Conservation (phyloP, 1,284 basidiomycete genomes). For the Sporisorium sorghi region DNA sequence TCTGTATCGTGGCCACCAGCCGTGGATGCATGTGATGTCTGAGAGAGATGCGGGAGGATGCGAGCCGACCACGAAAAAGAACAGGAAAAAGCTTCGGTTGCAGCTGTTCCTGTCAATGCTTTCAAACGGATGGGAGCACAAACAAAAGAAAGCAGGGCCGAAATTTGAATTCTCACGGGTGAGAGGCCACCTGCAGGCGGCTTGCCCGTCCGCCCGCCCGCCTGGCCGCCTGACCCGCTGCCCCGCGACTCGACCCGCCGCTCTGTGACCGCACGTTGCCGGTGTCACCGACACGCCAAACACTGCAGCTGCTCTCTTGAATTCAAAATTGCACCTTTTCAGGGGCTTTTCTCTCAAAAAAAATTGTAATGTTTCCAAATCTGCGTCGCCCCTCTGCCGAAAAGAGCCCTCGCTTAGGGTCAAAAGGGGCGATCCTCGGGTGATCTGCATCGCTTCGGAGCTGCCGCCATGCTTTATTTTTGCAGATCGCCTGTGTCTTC, state of each 20-base stretch:
- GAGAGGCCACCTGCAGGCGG: too few species aligned
- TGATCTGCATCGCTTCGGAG: not conserved
- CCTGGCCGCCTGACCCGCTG: not conserved
- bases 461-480: too few species aligned
- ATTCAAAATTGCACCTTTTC: not conserved
- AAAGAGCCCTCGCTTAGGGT: not conserved
- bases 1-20: not conserved
- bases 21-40: not conserved
- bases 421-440: not conserved
- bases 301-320: not conserved
- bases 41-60: not conserved
- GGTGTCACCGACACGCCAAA: slow-evolving; percentile 19
- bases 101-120: too few species aligned
- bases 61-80: not conserved
- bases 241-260: too few species aligned
- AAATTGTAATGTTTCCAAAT: not conserved
- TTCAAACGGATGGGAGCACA: not conserved
- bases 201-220: not conserved
- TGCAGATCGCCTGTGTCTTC: too few species aligned
- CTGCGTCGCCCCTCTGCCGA: not conserved
- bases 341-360: not conserved
- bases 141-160: not conserved
- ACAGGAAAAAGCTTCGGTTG: not conserved
- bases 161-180: not conserved
- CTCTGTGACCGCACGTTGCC: slow-evolving; percentile 17